Base-by-base conservation (phyloP, 257 asterid species). In the Fraxinus quadrangulata region DNA sequence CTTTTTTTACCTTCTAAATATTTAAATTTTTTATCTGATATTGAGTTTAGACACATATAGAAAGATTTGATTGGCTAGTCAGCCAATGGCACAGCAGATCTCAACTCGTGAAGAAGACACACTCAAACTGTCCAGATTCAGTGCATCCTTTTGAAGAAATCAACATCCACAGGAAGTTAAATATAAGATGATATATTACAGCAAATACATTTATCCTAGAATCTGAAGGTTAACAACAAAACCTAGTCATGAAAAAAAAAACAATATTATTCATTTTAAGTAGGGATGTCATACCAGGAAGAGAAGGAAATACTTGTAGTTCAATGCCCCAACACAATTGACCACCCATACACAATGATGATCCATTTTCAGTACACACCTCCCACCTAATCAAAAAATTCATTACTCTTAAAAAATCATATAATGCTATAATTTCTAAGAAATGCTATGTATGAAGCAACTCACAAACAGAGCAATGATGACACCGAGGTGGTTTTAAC, bases 311-410 rank as follows among this genome's bases (percentile, higher is more conserved):
- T 93, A 87, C 85, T 96, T 96, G 92, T 96, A 96, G 91, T 93
- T 96, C 84, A 93, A 81, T 72, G 99, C 99, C 76, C 99, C 99
- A 59, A 96, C 99, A 75, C 99, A 96, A 68, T 96, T 96, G 80
- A 96, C 98, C 81, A 96, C 99, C 99, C 99, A 96, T 75, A 96
- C 98, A 80, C 99, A 96, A 84, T 96, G 99, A 86, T 96, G 99
- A 82, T 96, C 99, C 99, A 96, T 96, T 89, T 96, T 96, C 83
- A 93, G 84, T 63, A 96, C 88, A 81, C 99, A 96, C 84, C 97
- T 40, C 78, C 99, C 99, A 91, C 99, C 99, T 96, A 81, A 76
- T 76, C 81, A 45, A 82, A 69, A 67, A 72, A 80, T 39, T 75
- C 49, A 73, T 79, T 80, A 75, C 47, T 30, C 31, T 3, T n/a